Evolutionary conservation across 75 land plant genomes (phyloP).

Genomic region (Larix kaempferi): DNA sequence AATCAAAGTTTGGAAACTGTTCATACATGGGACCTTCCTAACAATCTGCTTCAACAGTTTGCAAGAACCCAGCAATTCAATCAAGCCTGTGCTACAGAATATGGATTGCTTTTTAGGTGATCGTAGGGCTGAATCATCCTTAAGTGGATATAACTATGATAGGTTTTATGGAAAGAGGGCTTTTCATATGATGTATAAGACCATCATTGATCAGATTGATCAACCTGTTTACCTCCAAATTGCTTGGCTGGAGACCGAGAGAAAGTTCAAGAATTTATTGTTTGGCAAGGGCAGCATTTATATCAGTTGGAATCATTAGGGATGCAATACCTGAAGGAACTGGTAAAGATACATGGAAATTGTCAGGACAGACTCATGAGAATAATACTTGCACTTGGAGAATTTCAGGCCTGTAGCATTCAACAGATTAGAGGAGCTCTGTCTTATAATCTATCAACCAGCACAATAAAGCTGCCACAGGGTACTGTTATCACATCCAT

Average conservation of each 20-base stretch:
- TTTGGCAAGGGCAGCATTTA: conserved; percentile 72
- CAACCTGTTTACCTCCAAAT: conserved; percentile 78
- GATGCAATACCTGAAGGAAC: conserved; percentile 43
- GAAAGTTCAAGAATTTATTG: conserved; percentile 48
- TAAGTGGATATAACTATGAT: conserved; percentile 92
- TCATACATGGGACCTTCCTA: conserved; percentile 84
- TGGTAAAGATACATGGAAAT: too few relatives aligned
- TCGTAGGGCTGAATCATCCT: conserved; percentile 86
- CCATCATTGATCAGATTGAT: conserved; percentile 78
- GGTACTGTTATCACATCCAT: too few relatives aligned
- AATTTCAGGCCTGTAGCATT: too few relatives aligned
- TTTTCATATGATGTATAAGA: conserved; percentile 62
- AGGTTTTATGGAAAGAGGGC: conserved; percentile 88
- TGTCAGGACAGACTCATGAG: too few relatives aligned
- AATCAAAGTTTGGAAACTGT: conserved; percentile 66
- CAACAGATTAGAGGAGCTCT: too few relatives aligned
- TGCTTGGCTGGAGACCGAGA: conserved; percentile 61
- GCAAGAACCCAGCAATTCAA: conserved; percentile 98
- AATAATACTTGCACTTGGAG: too few relatives aligned
- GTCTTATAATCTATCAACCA: too few relatives aligned
- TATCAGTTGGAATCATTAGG: conserved; percentile 86
- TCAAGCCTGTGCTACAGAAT: conserved; percentile 94
- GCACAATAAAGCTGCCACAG: too few relatives aligned
- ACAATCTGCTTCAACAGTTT: conserved; percentile 92
- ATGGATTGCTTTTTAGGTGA: conserved; percentile 61